A percentile compares a stretch with the other conserved stretches of the same genome.
These are phyloP conservation scores for Panicum hallii DNA, from an alignment of 202 grass and related monocot genomes.

Conservation along the genomic window DNA sequence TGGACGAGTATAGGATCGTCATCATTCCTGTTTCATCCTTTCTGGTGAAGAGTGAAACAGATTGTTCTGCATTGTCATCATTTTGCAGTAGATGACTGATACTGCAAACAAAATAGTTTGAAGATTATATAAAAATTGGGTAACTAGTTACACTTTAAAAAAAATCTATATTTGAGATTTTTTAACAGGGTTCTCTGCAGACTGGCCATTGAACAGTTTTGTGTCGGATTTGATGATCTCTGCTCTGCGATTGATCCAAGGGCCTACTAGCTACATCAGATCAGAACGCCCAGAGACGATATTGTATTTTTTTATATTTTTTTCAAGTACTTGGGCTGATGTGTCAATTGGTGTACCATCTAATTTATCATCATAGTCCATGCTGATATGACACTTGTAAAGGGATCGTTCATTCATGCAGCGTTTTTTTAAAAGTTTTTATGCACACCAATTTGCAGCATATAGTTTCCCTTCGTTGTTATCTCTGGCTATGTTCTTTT, in stretches of 20 bases:
- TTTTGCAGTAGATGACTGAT: neutral
- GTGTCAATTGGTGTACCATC: neutral
- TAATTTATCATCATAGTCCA: neutral
- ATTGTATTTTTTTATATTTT: neutral
- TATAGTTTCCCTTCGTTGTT: too few relatives aligned
- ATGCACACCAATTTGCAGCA: too few relatives aligned
- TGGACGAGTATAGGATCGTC: neutral
- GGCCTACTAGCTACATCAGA: neutral
- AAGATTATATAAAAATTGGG: neutral
- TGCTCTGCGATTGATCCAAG: neutral
- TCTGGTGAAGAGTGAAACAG: neutral
- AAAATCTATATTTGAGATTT: neutral
- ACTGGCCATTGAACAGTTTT: neutral
- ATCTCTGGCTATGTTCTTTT: too few relatives aligned
- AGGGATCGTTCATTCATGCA: too few relatives aligned
- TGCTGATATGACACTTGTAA: neutral
- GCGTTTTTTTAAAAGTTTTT: too few relatives aligned
- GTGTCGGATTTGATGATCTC: neutral
- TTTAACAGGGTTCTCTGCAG: neutral
- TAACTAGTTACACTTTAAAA: neutral
- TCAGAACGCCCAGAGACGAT: neutral
- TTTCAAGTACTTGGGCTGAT: neutral
- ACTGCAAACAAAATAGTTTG: neutral
- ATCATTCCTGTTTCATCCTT: neutral
- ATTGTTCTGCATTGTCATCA: neutral